A percentile compares a stretch with the other conserved stretches of the same genome.
phyloP scores from a whole-genome alignment of 768 basidiomycete genomes.

The Rhodotorula graminis region DNA sequence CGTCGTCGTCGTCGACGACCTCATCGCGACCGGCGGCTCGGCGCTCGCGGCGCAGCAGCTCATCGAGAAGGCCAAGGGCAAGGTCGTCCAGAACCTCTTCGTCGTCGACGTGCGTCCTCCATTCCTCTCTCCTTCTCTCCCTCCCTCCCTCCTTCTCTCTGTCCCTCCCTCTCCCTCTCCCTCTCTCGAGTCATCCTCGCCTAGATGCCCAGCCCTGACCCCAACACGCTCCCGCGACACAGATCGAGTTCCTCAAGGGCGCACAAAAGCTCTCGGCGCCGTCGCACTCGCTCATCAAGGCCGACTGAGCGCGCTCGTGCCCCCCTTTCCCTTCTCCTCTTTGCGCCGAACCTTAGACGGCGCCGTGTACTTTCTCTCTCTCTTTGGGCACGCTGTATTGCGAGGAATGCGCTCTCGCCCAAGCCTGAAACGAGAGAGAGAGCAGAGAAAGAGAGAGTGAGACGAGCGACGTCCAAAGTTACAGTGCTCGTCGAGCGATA shows the following conservation, averaged over 20 bases:
- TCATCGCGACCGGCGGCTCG: constrained; percentile 97
- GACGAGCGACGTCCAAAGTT: too few species aligned
- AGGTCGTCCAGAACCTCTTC: constrained; percentile 87
- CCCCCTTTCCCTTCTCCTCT: not conserved
- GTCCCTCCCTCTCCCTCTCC: too few species aligned
- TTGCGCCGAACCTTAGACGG: not conserved
- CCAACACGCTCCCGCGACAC: not conserved
- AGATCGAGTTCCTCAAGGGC: constrained; percentile 61
- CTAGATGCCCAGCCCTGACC: too few species aligned
- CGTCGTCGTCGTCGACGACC: constrained; percentile 85
- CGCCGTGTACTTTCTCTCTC: not conserved
- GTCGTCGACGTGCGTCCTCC: constrained; percentile 60
- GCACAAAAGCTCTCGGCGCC: constrained; percentile 75
- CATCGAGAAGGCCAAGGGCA: constrained; percentile 72
- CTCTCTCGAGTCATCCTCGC: too few species aligned
- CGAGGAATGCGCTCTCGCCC: too few species aligned
- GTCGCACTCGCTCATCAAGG: constrained; percentile 81
- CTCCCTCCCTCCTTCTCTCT: too few species aligned
- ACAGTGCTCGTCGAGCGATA: too few species aligned
- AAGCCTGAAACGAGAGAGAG: too few species aligned
- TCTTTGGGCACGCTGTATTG: too few species aligned
- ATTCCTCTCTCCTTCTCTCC: not conserved
- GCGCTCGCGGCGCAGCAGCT: constrained; percentile 89
- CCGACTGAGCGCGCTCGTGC: constrained; percentile 45
- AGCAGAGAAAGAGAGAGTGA: too few species aligned